phyloP scores from a whole-genome alignment of 495 filamentous ascomycete genomes.

The Ramalina intermedia region DNA sequence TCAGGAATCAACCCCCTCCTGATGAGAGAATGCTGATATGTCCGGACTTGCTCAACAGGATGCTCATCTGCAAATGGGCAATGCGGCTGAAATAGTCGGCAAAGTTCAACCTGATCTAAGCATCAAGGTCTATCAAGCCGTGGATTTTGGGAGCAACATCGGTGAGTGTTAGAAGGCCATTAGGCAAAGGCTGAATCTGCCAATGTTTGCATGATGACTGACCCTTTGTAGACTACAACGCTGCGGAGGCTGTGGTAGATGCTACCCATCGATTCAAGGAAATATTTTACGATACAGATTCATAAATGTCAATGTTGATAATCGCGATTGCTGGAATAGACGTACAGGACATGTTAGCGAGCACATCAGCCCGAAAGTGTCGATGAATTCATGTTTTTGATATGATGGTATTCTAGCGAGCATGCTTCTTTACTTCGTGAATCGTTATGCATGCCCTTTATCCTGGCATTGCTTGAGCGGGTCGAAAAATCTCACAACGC shows the following conservation, averaged over 20 bases:
- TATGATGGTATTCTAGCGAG: too few relatives aligned
- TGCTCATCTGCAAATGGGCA: constrained; percentile 60
- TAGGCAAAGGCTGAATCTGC: not conserved
- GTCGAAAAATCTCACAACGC: too few relatives aligned
- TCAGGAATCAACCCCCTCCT: not conserved
- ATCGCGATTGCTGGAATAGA: too few relatives aligned
- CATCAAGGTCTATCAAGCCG: constrained; percentile 57
- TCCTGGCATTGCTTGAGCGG: too few relatives aligned
- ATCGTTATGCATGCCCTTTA: too few relatives aligned
- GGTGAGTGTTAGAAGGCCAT: constrained; percentile 31
- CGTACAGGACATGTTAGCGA: too few relatives aligned
- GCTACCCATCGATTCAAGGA: constrained; percentile 72
- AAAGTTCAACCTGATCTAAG: constrained; percentile 74
- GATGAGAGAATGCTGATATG: not conserved
- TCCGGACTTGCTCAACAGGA: constrained; percentile 34
- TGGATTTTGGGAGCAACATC: constrained; percentile 63
- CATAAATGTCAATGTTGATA: too few relatives aligned
- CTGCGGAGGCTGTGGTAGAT: constrained; percentile 72
- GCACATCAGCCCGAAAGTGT: too few relatives aligned
- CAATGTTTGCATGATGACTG: not conserved
- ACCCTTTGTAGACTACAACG: constrained; percentile 49
- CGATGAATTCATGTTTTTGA: too few relatives aligned
- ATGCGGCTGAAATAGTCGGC: constrained; percentile 76
- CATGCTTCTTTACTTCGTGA: too few relatives aligned
- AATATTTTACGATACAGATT: constrained; percentile 49